phyloP scores from a whole-genome alignment of 306 rosid genomes.

The Sicyos edulis region DNA sequence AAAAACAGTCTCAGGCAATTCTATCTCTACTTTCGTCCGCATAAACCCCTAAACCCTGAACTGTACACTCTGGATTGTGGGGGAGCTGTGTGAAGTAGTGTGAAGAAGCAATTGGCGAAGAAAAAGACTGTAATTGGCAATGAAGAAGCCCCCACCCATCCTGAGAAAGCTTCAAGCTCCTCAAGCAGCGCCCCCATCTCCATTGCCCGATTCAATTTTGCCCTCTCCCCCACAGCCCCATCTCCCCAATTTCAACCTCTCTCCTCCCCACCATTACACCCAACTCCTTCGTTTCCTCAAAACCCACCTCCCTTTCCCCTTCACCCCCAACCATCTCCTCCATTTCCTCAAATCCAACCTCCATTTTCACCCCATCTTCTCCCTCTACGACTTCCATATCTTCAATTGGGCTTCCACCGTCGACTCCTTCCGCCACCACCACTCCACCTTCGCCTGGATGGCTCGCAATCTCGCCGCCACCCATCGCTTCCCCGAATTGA shows the following conservation, averaged over 20 bases:
- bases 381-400: slow-evolving; percentile 70
- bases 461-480: slow-evolving; percentile 51
- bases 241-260: slow-evolving; percentile 40
- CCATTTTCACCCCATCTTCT: slow-evolving; percentile 65
- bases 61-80: too few relatives aligned
- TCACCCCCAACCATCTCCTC: slow-evolving; percentile 51
- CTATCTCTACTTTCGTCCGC: too few relatives aligned
- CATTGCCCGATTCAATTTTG: slow-evolving; percentile 51
- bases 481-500: slow-evolving; percentile 46
- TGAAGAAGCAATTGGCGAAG: too few relatives aligned
- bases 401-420: slow-evolving; percentile 74
- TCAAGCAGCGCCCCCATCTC: slow-evolving; percentile 24
- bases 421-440: slow-evolving; percentile 77
- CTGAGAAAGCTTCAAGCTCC: slow-evolving; percentile 25
- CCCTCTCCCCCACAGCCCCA: slow-evolving; percentile 37
- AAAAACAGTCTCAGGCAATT: too few relatives aligned
- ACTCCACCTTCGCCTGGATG: slow-evolving; percentile 74
- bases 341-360: slow-evolving; percentile 74
- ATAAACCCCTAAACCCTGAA: too few relatives aligned
- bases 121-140: slow-evolving; percentile 15
- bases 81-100: too few relatives aligned
- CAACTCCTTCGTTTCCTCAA: slow-evolving; percentile 52
- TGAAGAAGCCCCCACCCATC: slow-evolving; percentile 44
- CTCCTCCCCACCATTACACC: slow-evolving; percentile 38
- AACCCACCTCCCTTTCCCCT: slow-evolving; percentile 49